phyloP scores from a whole-genome alignment of 768 basidiomycete species.

The Serendipita indica region DNA sequence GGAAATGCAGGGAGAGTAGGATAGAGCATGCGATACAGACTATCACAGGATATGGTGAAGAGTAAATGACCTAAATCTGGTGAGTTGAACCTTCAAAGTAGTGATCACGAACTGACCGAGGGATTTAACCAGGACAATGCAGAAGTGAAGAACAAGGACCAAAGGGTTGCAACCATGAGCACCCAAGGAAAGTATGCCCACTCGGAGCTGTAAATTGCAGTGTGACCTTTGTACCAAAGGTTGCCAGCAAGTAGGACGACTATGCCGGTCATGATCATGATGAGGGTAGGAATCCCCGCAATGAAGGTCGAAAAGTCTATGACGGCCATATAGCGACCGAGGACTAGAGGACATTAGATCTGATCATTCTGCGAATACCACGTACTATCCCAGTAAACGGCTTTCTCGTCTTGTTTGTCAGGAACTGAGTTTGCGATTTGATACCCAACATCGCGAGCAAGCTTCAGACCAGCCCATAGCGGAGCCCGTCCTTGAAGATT shows the following conservation, averaged over 20 bases:
- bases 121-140: conserved; percentile 45
- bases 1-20: conserved; percentile 33
- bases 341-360: conserved; percentile 23
- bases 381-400: conserved; percentile 66
- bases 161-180: conserved; percentile 29
- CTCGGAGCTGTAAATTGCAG: conserved; percentile 8
- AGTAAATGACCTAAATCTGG: conserved; percentile 41
- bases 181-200: conserved; percentile 53
- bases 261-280: conserved; percentile 19
- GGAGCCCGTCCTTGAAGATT: conserved; percentile 39
- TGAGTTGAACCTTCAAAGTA: background rate
- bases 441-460: conserved; percentile 37
- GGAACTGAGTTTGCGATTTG: conserved; percentile 33
- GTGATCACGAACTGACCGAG: conserved; percentile 32
- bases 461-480: conserved; percentile 72
- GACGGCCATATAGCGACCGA: conserved; percentile 13
- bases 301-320: conserved; percentile 19
- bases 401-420: conserved; percentile 18
- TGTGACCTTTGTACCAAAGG: conserved; percentile 16
- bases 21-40: conserved; percentile 34
- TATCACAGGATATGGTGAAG: conserved; percentile 38
- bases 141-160: conserved; percentile 35
- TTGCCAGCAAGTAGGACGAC: background rate
- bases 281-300: conserved; percentile 21
- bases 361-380: background rate